Conservation (phyloP, 2,329 filamentous ascomycete species). For the Stylonectria norvegica region DNA sequence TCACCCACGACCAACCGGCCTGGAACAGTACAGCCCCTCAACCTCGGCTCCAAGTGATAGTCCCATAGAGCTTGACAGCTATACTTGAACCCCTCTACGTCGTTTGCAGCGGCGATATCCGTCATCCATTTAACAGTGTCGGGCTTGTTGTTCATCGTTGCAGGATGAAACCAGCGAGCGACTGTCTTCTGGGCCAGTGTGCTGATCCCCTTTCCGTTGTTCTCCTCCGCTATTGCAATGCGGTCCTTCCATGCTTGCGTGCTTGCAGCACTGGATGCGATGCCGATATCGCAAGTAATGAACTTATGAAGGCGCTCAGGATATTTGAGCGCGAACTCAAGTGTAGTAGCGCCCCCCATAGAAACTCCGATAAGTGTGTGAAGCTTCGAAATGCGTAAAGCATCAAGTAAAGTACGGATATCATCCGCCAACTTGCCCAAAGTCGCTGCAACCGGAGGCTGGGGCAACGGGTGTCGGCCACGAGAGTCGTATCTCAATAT, state of each 20-base stretch:
- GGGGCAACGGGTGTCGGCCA: slow-evolving; percentile 56
- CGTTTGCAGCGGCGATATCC: slow-evolving; percentile 66
- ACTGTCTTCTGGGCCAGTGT: slow-evolving; percentile 69
- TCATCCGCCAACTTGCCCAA: slow-evolving; percentile 68
- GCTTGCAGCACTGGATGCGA: slow-evolving; percentile 68
- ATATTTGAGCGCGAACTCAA: slow-evolving; percentile 68
- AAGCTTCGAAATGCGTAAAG: slow-evolving; percentile 64
- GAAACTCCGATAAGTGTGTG: slow-evolving; percentile 72
- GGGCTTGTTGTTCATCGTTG: slow-evolving; percentile 40
- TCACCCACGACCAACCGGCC: slow-evolving; percentile 70
- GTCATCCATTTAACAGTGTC: slow-evolving; percentile 55
- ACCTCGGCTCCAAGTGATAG: slow-evolving; percentile 61
- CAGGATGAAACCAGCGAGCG: slow-evolving; percentile 72
- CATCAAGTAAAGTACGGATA: slow-evolving; percentile 61
- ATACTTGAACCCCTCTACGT: slow-evolving; percentile 65
- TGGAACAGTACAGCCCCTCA: slow-evolving; percentile 53
- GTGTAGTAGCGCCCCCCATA: slow-evolving; percentile 74
- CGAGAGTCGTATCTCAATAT: slow-evolving; percentile 76
- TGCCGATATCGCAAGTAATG: slow-evolving; percentile 77
- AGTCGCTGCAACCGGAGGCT: slow-evolving; percentile 49
- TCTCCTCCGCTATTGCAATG: slow-evolving; percentile 60
- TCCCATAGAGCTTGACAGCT: slow-evolving; percentile 68
- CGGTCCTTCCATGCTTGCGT: slow-evolving; percentile 77
- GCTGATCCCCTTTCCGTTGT: slow-evolving; percentile 57
- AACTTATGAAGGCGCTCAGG: slow-evolving; percentile 58